Evolutionary conservation across 352 stramenopile species (phyloP).

Genomic region (Globisporangium takayamanum): DNA sequence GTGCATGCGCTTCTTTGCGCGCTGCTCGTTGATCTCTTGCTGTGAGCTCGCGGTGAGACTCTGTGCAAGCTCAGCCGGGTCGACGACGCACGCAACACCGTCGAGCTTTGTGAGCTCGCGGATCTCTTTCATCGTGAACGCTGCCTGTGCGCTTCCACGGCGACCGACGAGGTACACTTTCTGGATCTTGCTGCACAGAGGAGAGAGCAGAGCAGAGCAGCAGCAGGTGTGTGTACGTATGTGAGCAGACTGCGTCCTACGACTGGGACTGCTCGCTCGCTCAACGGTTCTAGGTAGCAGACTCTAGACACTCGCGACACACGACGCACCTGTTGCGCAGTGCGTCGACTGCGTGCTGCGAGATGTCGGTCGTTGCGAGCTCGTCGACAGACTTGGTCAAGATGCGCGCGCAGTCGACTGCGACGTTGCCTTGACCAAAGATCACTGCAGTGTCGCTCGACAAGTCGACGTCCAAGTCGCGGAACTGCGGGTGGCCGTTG

Average conservation of each 20-base stretch:
- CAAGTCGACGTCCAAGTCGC: constrained; percentile 70
- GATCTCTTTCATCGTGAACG: constrained; percentile 98
- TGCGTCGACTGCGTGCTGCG: constrained; percentile 81
- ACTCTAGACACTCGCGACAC: not conserved
- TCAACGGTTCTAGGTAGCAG: not conserved
- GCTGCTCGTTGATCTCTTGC: constrained; percentile 83
- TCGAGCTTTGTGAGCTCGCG: constrained; percentile 86
- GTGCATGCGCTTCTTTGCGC: constrained; percentile 81
- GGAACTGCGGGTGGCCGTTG: constrained; percentile 96
- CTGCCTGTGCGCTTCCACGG: constrained; percentile 92
- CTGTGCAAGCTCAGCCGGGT: constrained; percentile 82
- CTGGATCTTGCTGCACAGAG: constrained; percentile 43
- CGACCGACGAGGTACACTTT: constrained; percentile 90
- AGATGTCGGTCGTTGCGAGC: constrained; percentile 91
- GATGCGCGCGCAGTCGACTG: constrained; percentile 95
- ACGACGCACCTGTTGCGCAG: constrained; percentile 45
- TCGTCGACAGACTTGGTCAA: constrained; percentile 89
- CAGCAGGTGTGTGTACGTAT: not conserved
- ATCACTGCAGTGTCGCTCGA: constrained; percentile 86
- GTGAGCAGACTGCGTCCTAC: not conserved
- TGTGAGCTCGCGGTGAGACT: constrained; percentile 80
- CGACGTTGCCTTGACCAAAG: constrained; percentile 97
- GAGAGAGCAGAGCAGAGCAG: not conserved
- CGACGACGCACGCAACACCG: constrained; percentile 77
- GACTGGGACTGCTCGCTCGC: not conserved